phyloP scores from a whole-genome alignment of 2,329 filamentous ascomycete species.

The Aureobasidium lini region DNA sequence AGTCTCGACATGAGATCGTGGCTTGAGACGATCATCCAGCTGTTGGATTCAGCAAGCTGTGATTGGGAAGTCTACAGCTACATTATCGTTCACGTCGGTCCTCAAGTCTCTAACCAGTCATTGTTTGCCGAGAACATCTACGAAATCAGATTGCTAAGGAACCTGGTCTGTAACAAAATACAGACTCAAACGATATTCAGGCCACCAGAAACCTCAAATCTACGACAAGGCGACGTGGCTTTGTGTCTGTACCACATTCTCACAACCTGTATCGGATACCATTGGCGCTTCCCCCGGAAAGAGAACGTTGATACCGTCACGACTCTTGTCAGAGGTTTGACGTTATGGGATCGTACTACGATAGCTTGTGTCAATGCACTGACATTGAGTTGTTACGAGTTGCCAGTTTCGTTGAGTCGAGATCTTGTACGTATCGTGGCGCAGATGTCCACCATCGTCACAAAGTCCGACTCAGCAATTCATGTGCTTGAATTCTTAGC shows the following conservation, averaged over 20 bases:
- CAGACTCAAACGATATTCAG: slow-evolving; percentile 70
- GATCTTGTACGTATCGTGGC: slow-evolving; percentile 78
- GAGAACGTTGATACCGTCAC: slow-evolving; percentile 87
- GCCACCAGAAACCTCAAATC: slow-evolving; percentile 67
- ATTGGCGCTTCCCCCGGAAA: slow-evolving; percentile 71
- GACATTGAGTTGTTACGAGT: slow-evolving; percentile 89
- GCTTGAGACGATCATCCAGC: slow-evolving; percentile 15
- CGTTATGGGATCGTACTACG: slow-evolving; percentile 50
- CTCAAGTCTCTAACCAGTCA: slow-evolving; percentile 83
- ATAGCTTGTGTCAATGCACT: slow-evolving; percentile 92
- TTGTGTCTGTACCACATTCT: slow-evolving; percentile 82
- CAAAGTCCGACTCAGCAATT: slow-evolving; percentile 81
- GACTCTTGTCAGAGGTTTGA: slow-evolving; percentile 76
- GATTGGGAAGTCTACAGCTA: slow-evolving; percentile 89
- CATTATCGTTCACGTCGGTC: slow-evolving; percentile 74
- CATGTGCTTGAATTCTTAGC: slow-evolving; percentile 96
- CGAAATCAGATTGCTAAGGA: slow-evolving; percentile 69
- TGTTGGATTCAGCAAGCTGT: slow-evolving; percentile 14
- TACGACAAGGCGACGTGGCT: slow-evolving; percentile 81
- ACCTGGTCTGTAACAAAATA: slow-evolving; percentile 74
- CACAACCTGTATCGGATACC: slow-evolving; percentile 84
- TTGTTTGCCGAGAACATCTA: slow-evolving; percentile 68
- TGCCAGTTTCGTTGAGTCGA: slow-evolving; percentile 80
- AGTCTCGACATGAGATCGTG: slow-evolving; percentile 15
- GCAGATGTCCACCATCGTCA: slow-evolving; percentile 94